Conservation (phyloP, 768 basidiomycete species). For the Collybia mongolica region DNA sequence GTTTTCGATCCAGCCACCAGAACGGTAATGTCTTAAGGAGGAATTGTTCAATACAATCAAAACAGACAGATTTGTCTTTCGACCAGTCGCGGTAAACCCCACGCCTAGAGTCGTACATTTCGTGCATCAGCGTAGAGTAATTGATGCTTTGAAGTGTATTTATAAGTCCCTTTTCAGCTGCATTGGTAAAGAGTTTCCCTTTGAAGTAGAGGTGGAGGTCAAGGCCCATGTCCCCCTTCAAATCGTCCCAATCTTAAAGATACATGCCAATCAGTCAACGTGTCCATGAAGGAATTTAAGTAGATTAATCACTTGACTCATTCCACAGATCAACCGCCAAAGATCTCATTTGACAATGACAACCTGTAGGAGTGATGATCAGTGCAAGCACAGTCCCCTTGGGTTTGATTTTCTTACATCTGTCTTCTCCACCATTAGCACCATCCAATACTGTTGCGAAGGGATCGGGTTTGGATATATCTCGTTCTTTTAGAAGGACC, state of each 20-base stretch:
- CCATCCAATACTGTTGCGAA: too few species aligned
- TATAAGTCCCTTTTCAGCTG: background rate
- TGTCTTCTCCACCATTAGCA: too few species aligned
- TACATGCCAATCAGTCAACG: background rate
- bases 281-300: too few species aligned
- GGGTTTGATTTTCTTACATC: background rate
- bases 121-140: background rate
- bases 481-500: too few species aligned
- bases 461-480: too few species aligned
- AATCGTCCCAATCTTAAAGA: background rate
- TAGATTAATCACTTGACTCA: background rate
- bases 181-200: background rate
- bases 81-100: background rate
- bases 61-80: background rate
- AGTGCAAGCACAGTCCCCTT: background rate
- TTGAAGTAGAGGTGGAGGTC: background rate
- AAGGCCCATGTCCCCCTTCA: background rate
- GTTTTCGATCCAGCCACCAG: slow-evolving; percentile 1
- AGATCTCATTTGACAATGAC: background rate
- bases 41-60: background rate
- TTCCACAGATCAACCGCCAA: background rate
- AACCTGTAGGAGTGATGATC: background rate
- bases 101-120: background rate
- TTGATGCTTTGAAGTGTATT: background rate
- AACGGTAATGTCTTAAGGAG: background rate